These are phyloP conservation scores for Penicillium soppii DNA, from an alignment of 495 filamentous ascomycete genomes.

Conservation along the genomic window DNA sequence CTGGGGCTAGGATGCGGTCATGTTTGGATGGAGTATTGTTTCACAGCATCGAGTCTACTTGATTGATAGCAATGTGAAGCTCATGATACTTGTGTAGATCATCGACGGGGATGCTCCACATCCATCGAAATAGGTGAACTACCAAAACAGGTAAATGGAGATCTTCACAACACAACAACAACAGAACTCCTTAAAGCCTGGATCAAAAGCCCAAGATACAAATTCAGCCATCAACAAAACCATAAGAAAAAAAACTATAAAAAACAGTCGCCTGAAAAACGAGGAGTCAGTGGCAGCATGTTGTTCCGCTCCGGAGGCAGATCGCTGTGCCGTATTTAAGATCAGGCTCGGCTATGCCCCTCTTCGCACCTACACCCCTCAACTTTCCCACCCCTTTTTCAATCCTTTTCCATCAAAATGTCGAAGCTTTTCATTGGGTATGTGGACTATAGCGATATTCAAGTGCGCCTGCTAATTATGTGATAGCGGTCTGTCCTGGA, in stretches of 20 bases:
- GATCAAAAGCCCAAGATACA: background rate
- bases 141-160: too few species aligned
- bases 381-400: background rate
- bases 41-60: too few species aligned
- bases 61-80: too few species aligned
- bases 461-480: background rate
- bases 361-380: constrained; percentile 3
- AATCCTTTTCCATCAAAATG: constrained; percentile 6
- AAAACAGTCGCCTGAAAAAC: constrained; percentile 6
- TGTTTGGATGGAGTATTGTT: too few species aligned
- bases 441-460: background rate
- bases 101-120: too few species aligned
- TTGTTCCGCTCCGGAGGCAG: constrained; percentile 7
- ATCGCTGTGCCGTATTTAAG: constrained; percentile 6
- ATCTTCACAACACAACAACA: too few species aligned
- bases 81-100: too few species aligned
- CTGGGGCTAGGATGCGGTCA: too few species aligned
- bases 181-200: too few species aligned
- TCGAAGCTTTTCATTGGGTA: constrained; percentile 14
- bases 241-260: background rate
- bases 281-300: constrained; percentile 3
- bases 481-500: constrained; percentile 9
- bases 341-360: constrained; percentile 10
- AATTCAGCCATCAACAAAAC: background rate
- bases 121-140: too few species aligned